Conservation (phyloP, 306 rosid genomes). For the Cicer arietinum region DNA sequence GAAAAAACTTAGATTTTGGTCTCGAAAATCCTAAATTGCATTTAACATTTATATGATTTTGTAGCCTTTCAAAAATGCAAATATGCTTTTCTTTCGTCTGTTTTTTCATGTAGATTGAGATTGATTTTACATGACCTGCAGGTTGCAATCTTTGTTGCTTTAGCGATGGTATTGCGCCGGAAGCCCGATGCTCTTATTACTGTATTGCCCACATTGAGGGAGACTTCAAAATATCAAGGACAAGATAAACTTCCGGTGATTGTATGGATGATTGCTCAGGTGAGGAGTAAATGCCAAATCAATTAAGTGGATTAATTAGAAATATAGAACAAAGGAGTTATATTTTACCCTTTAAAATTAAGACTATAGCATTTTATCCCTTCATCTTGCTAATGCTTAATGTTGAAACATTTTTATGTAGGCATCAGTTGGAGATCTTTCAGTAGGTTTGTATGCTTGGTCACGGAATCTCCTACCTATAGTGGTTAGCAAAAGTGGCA, state of each 20-base stretch:
- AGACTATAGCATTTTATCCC: not conserved
- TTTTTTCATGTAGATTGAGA: slow-evolving; percentile 37
- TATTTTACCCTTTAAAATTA: slow-evolving; percentile 14
- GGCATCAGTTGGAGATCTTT: slow-evolving; percentile 81
- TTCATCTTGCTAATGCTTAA: slow-evolving; percentile 16
- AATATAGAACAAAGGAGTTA: not conserved
- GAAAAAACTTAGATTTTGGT: not conserved
- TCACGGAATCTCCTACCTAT: slow-evolving; percentile 76
- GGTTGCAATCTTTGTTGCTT: slow-evolving; percentile 87
- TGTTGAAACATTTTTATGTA: slow-evolving; percentile 39
- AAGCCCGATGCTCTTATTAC: slow-evolving; percentile 77
- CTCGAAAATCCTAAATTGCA: not conserved
- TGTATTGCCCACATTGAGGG: slow-evolving; percentile 70
- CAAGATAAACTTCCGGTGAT: slow-evolving; percentile 88
- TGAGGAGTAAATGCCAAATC: slow-evolving; percentile 45
- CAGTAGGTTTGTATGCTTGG: slow-evolving; percentile 91
- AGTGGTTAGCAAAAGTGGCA: slow-evolving; percentile 69
- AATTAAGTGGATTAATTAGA: not conserved
- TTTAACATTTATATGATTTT: slow-evolving; percentile 36
- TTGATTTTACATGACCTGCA: slow-evolving; percentile 48
- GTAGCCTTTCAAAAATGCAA: slow-evolving; percentile 32
- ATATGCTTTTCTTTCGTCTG: not conserved
- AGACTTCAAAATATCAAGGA: slow-evolving; percentile 80
- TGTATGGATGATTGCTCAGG: slow-evolving; percentile 87
- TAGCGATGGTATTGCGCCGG: slow-evolving; percentile 84